Percentiles rank a stretch among this genome's conserved stretches.
phyloP scores from a whole-genome alignment of 495 filamentous ascomycete genomes.

The Cercophora samala region DNA sequence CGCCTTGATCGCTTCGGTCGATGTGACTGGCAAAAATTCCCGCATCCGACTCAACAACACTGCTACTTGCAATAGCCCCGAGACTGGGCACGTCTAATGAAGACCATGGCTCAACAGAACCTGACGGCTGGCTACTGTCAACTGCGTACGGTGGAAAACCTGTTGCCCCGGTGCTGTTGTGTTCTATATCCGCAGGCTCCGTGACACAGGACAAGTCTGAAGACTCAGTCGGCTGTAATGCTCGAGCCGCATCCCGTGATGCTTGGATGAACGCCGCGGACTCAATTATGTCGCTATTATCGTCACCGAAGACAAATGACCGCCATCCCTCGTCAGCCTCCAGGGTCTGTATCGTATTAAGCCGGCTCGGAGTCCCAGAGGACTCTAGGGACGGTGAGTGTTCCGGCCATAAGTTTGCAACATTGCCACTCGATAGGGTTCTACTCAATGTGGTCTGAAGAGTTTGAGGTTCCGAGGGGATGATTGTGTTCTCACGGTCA shows the following conservation, averaged over 20 bases:
- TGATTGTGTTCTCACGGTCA: background rate
- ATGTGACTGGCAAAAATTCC: background rate
- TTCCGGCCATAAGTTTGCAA: background rate
- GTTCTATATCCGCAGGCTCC: background rate
- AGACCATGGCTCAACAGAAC: background rate
- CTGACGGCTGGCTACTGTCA: background rate
- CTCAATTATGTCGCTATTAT: slow-evolving; percentile 35
- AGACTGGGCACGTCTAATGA: background rate
- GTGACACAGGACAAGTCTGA: background rate
- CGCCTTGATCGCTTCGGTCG: background rate
- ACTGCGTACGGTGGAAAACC: background rate
- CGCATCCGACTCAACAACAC: background rate
- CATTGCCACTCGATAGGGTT: background rate
- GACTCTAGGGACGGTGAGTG: background rate
- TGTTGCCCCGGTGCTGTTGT: background rate
- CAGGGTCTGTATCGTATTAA: background rate
- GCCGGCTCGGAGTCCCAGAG: background rate
- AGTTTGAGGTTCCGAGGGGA: background rate
- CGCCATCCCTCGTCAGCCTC: slow-evolving; percentile 38
- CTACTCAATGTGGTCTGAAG: background rate
- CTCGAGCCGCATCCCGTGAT: slow-evolving; percentile 33
- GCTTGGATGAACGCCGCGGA: slow-evolving; percentile 36
- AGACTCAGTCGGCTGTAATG: slow-evolving; percentile 28
- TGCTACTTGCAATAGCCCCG: background rate
- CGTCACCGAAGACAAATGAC: slow-evolving; percentile 37